Base-by-base conservation (phyloP, 768 basidiomycete genomes). In the Suillus subalutaceus region DNA sequence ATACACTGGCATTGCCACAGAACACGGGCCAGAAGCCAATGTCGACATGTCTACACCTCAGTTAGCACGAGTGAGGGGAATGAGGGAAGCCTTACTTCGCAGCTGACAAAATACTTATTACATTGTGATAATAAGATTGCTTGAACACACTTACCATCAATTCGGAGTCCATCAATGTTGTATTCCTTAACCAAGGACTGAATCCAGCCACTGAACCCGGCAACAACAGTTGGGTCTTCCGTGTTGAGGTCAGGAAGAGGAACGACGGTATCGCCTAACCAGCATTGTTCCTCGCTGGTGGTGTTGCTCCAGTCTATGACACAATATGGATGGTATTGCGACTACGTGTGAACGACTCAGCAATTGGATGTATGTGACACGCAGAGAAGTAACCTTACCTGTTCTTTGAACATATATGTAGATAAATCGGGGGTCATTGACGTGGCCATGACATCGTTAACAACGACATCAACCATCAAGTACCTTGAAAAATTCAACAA, bases 391-490 rank as follows among this genome's bases (percentile, higher is more conserved):
- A 9, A 61, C 72, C 82, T 35, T 37, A 88, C 90, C 72, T 81
- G 65, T 37, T 89, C 81, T 72, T 88, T 89, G 81, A 92, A 91
- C 76, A 89, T 84, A 75, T 86, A 93, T 0, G 76, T 77, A 13
- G 90, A 90, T 66, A 85, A 84, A 73, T 90, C 86, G 18, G 91
- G 90, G 7, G 80, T 85, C 43, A 79, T 81, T 3, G 86, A 85
- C 4, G 87, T 85, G 1, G 90, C 79, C 84, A 93, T 94, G 60
- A 96, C 92, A 75, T 95, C 91, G 76, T 96, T 96, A 41, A 91
- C 87, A 46, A 96, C 91, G 40, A 92, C 77, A 72, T 95, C 93
- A 58, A 94, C 88, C 92, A 94, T 94, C 67, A 95, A 80, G 75
- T 89, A 93, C 88, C 82, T 83, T 66, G 53, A 30, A 41, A 40